Conservation (phyloP, 768 basidiomycete species). For the Suillus paluster region DNA sequence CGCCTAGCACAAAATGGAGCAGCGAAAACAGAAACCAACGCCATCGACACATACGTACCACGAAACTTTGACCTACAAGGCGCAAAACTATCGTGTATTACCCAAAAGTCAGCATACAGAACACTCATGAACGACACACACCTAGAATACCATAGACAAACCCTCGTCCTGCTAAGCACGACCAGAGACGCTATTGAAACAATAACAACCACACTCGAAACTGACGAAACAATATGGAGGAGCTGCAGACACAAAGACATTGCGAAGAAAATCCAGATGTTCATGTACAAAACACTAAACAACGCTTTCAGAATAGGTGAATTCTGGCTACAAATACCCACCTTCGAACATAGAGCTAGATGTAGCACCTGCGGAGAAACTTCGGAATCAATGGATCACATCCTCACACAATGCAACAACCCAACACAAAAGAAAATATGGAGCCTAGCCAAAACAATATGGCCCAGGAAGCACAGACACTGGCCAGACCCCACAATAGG, state of each 20-base stretch:
- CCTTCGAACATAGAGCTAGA: slow-evolving; percentile 7
- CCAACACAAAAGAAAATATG: slow-evolving; percentile 28
- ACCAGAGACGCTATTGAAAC: slow-evolving; percentile 7
- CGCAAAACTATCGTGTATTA: slow-evolving; percentile 15
- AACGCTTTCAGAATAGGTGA: background rate
- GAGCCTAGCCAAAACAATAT: slow-evolving; percentile 22
- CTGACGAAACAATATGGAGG: background rate
- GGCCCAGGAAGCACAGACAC: slow-evolving; percentile 16
- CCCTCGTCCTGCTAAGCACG: slow-evolving; percentile 9
- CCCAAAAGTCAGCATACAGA: slow-evolving; percentile 23
- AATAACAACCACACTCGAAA: background rate
- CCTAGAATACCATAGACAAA: background rate
- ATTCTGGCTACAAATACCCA: background rate
- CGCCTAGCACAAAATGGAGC: slow-evolving; percentile 21
- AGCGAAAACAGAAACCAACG: too few relatives aligned
- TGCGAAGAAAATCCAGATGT: background rate
- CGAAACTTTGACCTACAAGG: slow-evolving; percentile 18
- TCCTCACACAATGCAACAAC: slow-evolving; percentile 29
- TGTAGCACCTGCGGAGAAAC: slow-evolving; percentile 20
- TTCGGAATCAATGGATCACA: slow-evolving; percentile 35
- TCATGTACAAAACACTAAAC: background rate
- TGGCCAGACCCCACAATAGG: slow-evolving; percentile 19
- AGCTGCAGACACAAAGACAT: background rate
- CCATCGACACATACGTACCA: too few relatives aligned
- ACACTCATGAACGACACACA: slow-evolving; percentile 5